These are phyloP conservation scores for Apiospora marii DNA, from an alignment of 2,329 filamentous ascomycete species.

Conservation along the genomic window DNA sequence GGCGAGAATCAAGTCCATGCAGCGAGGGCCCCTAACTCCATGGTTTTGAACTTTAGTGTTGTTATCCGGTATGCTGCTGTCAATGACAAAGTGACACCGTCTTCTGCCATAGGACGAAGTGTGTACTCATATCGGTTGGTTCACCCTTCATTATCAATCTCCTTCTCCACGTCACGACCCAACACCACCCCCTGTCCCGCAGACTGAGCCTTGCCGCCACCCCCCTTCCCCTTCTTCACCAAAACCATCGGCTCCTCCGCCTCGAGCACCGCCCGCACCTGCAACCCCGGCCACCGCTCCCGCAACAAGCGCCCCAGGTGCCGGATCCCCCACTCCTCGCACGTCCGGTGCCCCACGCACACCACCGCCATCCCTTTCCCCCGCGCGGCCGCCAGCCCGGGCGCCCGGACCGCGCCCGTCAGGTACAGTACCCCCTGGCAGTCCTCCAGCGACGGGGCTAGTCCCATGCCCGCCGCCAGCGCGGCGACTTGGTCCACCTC, in stretches of 20 bases:
- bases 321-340: constrained; percentile 33
- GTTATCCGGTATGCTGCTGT: too few species aligned
- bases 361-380: constrained; percentile 28
- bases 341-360: constrained; percentile 31
- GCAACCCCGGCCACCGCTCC: constrained; percentile 27
- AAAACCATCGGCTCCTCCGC: constrained; percentile 24
- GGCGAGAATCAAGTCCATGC: too few species aligned
- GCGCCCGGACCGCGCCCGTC: constrained; percentile 30
- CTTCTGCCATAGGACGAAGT: too few species aligned
- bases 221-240: not conserved
- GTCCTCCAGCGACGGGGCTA: not conserved
- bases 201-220: not conserved
- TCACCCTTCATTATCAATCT: not conserved
- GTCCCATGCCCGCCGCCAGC: constrained; percentile 11
- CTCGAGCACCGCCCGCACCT: constrained; percentile 29
- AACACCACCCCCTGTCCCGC: not conserved
- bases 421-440: constrained; percentile 29
- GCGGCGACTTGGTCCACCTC: constrained; percentile 29
- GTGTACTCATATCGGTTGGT: not conserved
- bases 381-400: constrained; percentile 28
- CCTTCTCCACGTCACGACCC: not conserved
- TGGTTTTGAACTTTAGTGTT: too few species aligned
- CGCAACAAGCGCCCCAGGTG: constrained; percentile 26
- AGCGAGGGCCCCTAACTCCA: too few species aligned
- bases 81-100: too few species aligned